Evolutionary conservation across 305 asterid species (phyloP), one percentile per base, ranked within the genome.

Genomic region (Fraxinus sp.): DNA sequence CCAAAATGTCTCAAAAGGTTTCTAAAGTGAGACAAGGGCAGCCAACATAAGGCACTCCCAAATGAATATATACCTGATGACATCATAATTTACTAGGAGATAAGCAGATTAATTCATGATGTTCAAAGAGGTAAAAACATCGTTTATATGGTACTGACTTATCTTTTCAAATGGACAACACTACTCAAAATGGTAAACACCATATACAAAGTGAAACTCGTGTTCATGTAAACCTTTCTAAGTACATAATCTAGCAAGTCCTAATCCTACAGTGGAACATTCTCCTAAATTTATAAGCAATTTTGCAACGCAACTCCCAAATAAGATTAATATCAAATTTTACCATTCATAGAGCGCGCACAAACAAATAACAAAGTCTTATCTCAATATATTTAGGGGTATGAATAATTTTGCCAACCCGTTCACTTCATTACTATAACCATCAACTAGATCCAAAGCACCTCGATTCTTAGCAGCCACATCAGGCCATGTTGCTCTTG

Each of bases 121-220:
- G 9, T 26, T 1, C 37, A 11, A 68, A 28, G 3, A 24, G 36
- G 35, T 68, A 13, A 68, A 24, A 68, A 11, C 75, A 68, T 7
- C 1, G 28, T n/a, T 59, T 20, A 59, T 52, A 52, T 16, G 7
- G 62, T 52, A 52, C 62, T 16, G 4, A 22, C 68, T 32, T 11
- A 43, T 66, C 55, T 36, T 73, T 72, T 57, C 77, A 82, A 75
- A 39, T 8, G 83, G 72, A 64, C 80, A 77, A 30, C 33, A 74
- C 71, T 5, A 73, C 71, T 24, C 41, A 73, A 22, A 64, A 8
- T 24, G 33, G 33, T 64, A 64, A 64, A 64, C 33, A 64, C 4
- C 14, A 22, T 64, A 3, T 26, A 68, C 22, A 52, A 16, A 52
- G 22, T 52, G 62, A 52, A 52, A 52, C 22, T 13, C 6, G 5